Percentiles rank a stretch among this genome's conserved stretches.
phyloP scores from a whole-genome alignment of 2,329 filamentous ascomycete species.

The Aureobasidium mangrovei region DNA sequence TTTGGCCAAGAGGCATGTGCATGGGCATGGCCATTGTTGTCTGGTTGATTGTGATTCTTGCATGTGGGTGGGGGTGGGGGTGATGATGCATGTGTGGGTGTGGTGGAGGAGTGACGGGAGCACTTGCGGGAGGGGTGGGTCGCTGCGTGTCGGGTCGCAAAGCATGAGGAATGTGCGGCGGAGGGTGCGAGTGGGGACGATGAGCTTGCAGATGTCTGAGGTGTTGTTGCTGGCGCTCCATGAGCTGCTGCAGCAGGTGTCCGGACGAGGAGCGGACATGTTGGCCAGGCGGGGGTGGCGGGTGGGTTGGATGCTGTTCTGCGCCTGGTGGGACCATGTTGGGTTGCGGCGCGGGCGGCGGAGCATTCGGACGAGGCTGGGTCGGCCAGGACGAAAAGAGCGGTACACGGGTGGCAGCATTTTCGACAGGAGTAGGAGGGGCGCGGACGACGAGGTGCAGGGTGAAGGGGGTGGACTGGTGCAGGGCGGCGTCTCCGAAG shows the following conservation, averaged over 20 bases:
- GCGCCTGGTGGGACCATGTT: conserved; percentile 1
- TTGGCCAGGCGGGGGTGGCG: neutral
- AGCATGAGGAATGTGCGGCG: neutral
- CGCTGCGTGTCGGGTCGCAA: neutral
- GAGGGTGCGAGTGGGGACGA: neutral
- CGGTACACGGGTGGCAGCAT: neutral
- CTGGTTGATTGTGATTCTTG: conserved; percentile 6
- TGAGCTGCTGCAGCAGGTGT: neutral
- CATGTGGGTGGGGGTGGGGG: neutral
- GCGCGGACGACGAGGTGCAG: conserved; percentile 24
- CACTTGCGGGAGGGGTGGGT: neutral
- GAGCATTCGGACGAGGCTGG: neutral
- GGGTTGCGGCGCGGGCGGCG: neutral
- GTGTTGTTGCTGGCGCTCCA: conserved; percentile 4
- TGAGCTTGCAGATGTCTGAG: neutral
- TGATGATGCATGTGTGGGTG: neutral
- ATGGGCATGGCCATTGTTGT: conserved; percentile 5
- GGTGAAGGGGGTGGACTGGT: conserved; percentile 28
- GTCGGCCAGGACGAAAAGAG: neutral
- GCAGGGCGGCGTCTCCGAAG: conserved; percentile 43
- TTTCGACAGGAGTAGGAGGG: neutral
- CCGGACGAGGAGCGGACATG: neutral
- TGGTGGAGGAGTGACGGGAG: neutral
- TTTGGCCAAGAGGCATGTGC: neutral
- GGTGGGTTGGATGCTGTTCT: neutral